Percentiles rank a stretch among this genome's conserved stretches.
Evolutionary conservation across 139 green algal genomes (phyloP).

Genomic region (Desmodesmus armatus): DNA sequence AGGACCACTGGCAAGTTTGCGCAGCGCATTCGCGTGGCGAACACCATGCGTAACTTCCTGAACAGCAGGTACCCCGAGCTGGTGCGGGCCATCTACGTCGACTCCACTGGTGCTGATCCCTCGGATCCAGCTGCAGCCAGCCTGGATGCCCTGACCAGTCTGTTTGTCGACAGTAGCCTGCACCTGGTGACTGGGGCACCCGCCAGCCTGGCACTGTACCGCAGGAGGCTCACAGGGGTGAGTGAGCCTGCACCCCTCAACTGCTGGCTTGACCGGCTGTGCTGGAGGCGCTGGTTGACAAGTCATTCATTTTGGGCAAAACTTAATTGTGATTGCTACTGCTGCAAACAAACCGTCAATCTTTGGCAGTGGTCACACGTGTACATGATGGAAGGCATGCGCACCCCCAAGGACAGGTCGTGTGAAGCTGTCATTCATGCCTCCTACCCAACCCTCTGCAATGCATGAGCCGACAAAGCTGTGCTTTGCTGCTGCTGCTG

Average conservation of each 20-base stretch:
- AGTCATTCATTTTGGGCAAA: too few species aligned
- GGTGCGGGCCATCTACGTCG: conserved; percentile 46
- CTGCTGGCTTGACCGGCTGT: too few species aligned
- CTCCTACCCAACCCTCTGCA: too few species aligned
- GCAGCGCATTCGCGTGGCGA: conserved; percentile 35
- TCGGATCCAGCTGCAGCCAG: neutral
- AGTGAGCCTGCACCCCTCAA: neutral
- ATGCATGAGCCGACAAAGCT: too few species aligned
- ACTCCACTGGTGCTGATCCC: conserved; percentile 40
- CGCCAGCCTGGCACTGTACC: conserved; percentile 37
- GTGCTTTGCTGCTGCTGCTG: too few species aligned
- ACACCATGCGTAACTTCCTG: conserved; percentile 47
- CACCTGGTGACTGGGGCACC: conserved; percentile 36
- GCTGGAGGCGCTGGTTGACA: too few species aligned
- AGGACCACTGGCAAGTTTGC: conserved; percentile 60
- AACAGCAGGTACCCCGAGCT: conserved; percentile 54
- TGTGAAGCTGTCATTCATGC: too few species aligned
- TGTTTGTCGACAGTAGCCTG: conserved; percentile 50
- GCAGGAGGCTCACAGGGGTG: conserved; percentile 26
- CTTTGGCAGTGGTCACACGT: too few species aligned
- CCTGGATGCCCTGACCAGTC: conserved; percentile 18
- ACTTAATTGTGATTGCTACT: too few species aligned
- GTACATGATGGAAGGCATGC: too few species aligned
- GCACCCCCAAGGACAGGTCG: too few species aligned
- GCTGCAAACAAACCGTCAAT: too few species aligned